Evolutionary conservation across 768 basidiomycete genomes (phyloP).

Genomic region (Rhizopogon vesiculosus): DNA sequence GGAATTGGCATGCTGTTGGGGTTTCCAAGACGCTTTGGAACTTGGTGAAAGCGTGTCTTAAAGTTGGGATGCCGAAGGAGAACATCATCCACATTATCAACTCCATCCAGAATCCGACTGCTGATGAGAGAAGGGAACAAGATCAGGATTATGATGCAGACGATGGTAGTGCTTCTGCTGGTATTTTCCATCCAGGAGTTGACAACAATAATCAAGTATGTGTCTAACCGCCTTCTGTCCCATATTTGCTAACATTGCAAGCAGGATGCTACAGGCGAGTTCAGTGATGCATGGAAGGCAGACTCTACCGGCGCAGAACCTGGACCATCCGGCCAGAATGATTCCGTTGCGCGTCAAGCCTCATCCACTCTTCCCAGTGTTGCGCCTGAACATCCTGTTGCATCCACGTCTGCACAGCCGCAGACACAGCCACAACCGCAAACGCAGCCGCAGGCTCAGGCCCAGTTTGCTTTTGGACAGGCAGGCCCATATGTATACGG

Average conservation of each 20-base stretch:
- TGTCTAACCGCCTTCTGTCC: not conserved
- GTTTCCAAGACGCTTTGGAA: constrained; percentile 72
- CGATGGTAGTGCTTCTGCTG: constrained; percentile 25
- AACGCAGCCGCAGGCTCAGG: constrained; percentile 14
- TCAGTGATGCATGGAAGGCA: constrained; percentile 59
- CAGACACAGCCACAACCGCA: constrained; percentile 16
- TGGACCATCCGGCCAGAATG: constrained; percentile 12
- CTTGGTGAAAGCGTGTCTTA: constrained; percentile 57
- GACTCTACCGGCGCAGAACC: constrained; percentile 40
- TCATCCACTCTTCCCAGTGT: not conserved
- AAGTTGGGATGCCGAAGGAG: constrained; percentile 56
- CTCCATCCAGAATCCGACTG: constrained; percentile 44
- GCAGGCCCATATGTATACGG: constrained; percentile 32
- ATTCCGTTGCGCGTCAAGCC: constrained; percentile 10
- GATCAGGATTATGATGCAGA: constrained; percentile 31
- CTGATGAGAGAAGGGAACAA: constrained; percentile 30
- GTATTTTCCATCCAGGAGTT: constrained; percentile 17
- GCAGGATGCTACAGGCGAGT: constrained; percentile 47
- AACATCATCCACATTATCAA: constrained; percentile 54
- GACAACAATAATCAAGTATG: constrained; percentile 23
- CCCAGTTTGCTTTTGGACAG: constrained; percentile 25
- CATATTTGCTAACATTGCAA: constrained; percentile 9
- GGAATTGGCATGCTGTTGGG: constrained; percentile 77
- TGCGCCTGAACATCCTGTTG: constrained; percentile 17
- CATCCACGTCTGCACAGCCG: constrained; percentile 10